Evolutionary conservation across 495 filamentous ascomycete genomes (phyloP), one percentile per base, ranked within the genome.

Genomic region (Xylaria acuta): DNA sequence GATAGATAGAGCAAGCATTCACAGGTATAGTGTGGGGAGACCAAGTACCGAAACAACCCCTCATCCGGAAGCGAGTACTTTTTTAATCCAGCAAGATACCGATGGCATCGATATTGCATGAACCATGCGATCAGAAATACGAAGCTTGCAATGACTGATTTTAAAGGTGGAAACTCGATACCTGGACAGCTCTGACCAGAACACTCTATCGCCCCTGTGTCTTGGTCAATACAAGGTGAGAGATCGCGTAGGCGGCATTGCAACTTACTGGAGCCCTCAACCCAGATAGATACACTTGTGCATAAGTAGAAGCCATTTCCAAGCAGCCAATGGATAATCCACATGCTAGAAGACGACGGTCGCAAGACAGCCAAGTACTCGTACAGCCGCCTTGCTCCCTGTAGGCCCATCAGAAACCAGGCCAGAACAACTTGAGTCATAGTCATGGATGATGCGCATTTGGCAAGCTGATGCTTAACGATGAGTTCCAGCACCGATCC

Each of bases 11-110:
- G 89, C 3, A 92, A 62, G 76, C 93, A 94, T 79, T 98, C 97
- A 59, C 91, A 92, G 0, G 91, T 91, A 80, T 98, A 99, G 82
- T 98, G 96, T n/a, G 97, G 94, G 72, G 91, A 97, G 12, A 97
- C 82, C 22, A 95, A 74, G 40, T 77, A 81, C 47, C 82, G 83
- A 77, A 98, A 99, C 49, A 92, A 76, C 5, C 91, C 90, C 14
- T 79, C 73, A 0, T 80, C 73, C 3, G 96, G 96, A 3, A 98
- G 82, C 22, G 91, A 92, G 78, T 98, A 98, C 73, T 93, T 96
- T 76, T 91, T 89, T 49, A 98, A 84, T 2, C 90, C 89, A 51
- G 89, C 90, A 32, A 99, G 91, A 79, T 97, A 91, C 53, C 82
- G 84, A 79, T 99, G 96, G 76, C 90, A 92, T 78, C 90, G 88